Percentiles rank a stretch among this genome's conserved stretches.
Conservation (phyloP, 345 rosid genomes). For the Balakata baccata region DNA sequence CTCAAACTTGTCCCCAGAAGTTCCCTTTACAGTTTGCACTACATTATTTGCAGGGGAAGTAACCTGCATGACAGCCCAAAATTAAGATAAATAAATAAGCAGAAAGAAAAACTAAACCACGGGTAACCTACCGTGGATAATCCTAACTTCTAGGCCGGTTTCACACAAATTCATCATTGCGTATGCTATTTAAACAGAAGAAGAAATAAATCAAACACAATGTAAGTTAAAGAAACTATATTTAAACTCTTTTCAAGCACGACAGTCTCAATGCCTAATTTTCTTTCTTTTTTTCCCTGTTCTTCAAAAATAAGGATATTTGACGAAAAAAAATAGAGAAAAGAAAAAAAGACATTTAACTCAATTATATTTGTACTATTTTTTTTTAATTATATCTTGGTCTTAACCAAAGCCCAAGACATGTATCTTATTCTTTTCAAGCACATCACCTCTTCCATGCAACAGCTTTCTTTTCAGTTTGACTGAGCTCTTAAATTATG, state of each 20-base stretch:
- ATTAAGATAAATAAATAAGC: background rate
- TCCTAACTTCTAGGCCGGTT: background rate
- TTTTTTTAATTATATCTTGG: background rate
- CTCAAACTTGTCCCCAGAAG: constrained; percentile 92
- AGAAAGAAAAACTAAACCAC: background rate
- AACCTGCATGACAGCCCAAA: constrained; percentile 43
- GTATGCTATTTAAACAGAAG: background rate
- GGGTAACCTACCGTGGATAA: background rate
- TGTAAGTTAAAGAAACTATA: background rate
- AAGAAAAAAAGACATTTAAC: background rate
- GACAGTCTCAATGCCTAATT: background rate
- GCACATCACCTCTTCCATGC: background rate
- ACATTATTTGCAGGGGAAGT: constrained; percentile 77
- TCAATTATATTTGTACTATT: background rate
- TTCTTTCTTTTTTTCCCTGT: background rate
- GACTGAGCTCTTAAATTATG: background rate
- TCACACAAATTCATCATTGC: background rate
- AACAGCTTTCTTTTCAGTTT: background rate
- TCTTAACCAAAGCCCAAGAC: background rate
- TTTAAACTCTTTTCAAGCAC: background rate
- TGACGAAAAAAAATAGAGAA: too few species aligned
- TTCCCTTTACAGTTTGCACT: constrained; percentile 67
- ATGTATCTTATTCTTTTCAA: background rate
- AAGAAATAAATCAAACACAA: background rate
- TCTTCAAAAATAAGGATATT: background rate